Conservation (phyloP, 2,329 filamentous ascomycete species). For the Macrophomina pseudophaseolina region DNA sequence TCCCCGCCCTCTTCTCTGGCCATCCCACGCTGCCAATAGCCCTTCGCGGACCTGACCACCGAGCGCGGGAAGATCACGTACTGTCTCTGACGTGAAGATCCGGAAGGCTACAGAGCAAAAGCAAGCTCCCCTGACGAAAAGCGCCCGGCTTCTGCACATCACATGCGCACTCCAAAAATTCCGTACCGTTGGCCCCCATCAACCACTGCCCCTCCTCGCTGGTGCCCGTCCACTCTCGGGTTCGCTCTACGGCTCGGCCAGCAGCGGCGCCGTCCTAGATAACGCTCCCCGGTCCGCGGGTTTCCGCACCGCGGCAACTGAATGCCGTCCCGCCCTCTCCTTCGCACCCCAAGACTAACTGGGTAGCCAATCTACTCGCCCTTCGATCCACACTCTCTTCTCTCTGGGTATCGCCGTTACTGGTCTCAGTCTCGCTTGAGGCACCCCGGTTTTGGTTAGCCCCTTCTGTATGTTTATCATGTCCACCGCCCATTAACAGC, state of each 20-base stretch:
- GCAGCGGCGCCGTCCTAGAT: not conserved
- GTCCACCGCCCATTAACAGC: not conserved
- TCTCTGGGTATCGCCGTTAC: not conserved
- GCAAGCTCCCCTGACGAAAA: not conserved
- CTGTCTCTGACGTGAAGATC: not conserved
- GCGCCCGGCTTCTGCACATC: not conserved
- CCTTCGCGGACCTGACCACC: not conserved
- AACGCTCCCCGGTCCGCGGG: constrained; percentile 13
- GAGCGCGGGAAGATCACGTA: not conserved
- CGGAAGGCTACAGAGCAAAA: not conserved
- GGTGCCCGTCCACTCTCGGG: not conserved
- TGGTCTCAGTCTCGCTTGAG: not conserved
- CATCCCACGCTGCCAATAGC: constrained; percentile 16
- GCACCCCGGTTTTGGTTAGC: not conserved
- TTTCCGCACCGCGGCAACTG: constrained; percentile 5
- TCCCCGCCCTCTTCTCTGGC: not conserved
- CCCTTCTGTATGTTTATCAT: not conserved
- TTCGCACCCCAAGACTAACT: not conserved
- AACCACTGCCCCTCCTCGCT: not conserved
- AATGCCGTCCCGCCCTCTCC: not conserved
- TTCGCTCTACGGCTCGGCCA: not conserved
- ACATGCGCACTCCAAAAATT: not conserved
- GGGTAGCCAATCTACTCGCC: not conserved
- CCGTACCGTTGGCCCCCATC: not conserved
- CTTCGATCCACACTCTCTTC: not conserved